Base-by-base conservation (phyloP, 2,329 filamentous ascomycete genomes). In the Sarocladiaceae sp. region DNA sequence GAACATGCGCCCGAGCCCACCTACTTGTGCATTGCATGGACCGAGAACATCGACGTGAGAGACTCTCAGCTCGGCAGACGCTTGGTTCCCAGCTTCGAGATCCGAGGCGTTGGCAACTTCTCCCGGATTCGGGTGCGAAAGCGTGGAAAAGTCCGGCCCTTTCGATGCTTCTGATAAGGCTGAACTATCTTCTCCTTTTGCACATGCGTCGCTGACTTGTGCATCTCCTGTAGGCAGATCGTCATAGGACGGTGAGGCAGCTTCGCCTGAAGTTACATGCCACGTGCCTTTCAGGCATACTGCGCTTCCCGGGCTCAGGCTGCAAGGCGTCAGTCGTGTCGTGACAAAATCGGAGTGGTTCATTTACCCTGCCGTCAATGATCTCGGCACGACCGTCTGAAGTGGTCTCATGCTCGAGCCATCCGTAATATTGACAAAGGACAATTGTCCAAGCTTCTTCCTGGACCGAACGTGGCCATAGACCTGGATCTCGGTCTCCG, bases 351-450 rank as follows among this genome's bases (percentile, higher is more conserved):
- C 3, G 49, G 55, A 53, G 56, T 54, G 55, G 56, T 56, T 61
- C 52, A 65, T 84, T 66, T 78, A 95, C 90, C 84, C 82, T 69
- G 84, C 77, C 58, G 87, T 84, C 64, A 90, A 77, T 44, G 80
- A 76, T 57, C 88, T 86, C 52, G 82, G 82, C 59, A 96, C 73
- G 44, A 96, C 83, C 42, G 87, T 90, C 72, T 99, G 94, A 52
- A 97, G 68, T 25, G 89, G 77, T 56, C 85, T 76, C 59, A 89
- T 75, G 37, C 88, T 90, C 12, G 91, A 95, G 40, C 94, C 94
- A 74, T 99, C 94, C 11, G 87, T 86, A 50, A 97, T 76, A 54
- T 90, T 82, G 50, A 92, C 86, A 71, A 99, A 97, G 4, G 87
- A 85, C 54, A 87, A 77, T 20, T 80, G 80, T 67, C 97, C 96